Conservation (phyloP, 768 basidiomycete genomes). For the Macrolepiota fuliginosa region DNA sequence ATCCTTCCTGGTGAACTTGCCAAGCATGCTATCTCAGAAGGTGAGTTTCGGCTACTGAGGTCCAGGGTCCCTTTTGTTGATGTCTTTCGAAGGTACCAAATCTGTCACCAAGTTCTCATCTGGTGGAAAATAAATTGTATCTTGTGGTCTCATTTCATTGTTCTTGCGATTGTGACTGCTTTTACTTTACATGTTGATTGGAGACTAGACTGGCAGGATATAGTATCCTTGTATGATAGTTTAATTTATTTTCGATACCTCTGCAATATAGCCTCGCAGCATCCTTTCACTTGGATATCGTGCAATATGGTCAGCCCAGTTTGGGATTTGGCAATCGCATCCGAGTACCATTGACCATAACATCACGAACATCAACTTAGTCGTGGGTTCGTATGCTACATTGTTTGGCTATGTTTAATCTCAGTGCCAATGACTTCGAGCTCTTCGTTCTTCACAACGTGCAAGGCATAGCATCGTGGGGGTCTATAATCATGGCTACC, state of each 20-base stretch:
- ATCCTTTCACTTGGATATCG: not conserved
- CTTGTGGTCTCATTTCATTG: not conserved
- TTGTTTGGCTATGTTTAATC: conserved; percentile 11
- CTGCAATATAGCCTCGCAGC: not conserved
- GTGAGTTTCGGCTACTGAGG: conserved; percentile 28
- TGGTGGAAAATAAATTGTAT: conserved; percentile 8
- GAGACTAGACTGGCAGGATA: conserved; percentile 5
- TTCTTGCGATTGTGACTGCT: not conserved
- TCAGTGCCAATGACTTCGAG: not conserved
- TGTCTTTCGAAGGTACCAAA: conserved; percentile 92
- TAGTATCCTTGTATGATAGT: conserved; percentile 9
- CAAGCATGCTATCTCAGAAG: conserved; percentile 98
- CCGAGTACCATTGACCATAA: no score
- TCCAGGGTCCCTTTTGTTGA: conserved; percentile 90
- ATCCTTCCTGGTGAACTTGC: conserved; percentile 98
- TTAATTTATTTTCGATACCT: conserved; percentile 11
- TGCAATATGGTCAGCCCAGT: no score
- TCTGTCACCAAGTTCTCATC: conserved; percentile 56
- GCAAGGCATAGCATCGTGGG: not conserved
- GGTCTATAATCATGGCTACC: conserved; percentile 44
- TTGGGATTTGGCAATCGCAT: no score
- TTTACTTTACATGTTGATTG: not conserved
- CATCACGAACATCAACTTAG: no score
- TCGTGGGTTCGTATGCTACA: no score
- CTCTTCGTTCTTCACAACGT: not conserved